Conservation (phyloP, 257 asterid species). For the Nicotiana tabacum region DNA sequence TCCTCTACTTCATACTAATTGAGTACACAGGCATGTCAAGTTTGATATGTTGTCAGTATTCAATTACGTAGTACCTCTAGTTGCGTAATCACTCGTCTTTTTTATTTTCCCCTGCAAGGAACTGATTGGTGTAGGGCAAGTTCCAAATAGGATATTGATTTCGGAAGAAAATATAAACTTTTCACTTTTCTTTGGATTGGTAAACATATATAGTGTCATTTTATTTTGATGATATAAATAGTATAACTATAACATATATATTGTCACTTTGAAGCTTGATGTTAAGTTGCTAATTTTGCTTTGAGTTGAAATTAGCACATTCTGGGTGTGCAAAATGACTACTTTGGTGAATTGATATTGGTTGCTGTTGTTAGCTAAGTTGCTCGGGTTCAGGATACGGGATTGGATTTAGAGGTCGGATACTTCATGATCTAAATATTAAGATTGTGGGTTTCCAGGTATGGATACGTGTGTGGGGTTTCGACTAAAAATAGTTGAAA, state of each 20-base stretch:
- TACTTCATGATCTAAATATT: no score
- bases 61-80: neutral
- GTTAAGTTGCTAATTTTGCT: conserved; percentile 2
- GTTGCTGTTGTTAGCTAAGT: no score
- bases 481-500: no score
- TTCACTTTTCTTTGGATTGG: neutral
- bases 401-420: no score
- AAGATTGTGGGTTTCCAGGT: no score
- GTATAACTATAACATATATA: neutral
- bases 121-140: neutral
- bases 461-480: no score
- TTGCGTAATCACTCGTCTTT: neutral
- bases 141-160: neutral
- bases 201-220: neutral
- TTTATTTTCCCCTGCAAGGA: neutral
- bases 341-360: neutral
- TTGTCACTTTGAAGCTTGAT: neutral
- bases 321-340: neutral
- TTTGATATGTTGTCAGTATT: neutral
- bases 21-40: neutral
- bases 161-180: neutral
- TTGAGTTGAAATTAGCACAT: neutral
- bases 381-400: no score
- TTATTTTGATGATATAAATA: neutral
- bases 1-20: no score